phyloP scores from a whole-genome alignment of 179 eudicot species.

The Camellia oleifera region DNA sequence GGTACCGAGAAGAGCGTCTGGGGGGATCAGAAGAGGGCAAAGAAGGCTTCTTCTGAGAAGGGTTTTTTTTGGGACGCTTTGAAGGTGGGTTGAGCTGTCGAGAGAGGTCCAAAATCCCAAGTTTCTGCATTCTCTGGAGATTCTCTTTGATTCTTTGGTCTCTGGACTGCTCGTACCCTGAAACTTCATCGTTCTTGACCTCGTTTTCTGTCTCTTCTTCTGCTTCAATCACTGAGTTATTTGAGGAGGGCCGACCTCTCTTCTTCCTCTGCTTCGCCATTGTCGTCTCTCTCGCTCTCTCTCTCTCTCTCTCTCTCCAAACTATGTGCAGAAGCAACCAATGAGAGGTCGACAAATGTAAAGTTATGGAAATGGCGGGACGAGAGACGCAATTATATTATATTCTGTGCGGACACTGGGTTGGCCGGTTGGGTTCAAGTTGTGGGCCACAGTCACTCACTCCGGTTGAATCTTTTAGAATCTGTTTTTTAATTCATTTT shows the following conservation, averaged over 20 bases:
- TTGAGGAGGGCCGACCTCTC: neutral
- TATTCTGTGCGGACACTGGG: no score
- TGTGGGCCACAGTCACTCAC: no score
- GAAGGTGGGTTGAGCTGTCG: constrained; percentile 23
- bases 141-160: constrained; percentile 62
- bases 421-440: no score
- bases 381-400: no score
- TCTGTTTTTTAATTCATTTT: no score
- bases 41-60: constrained; percentile 16
- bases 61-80: neutral
- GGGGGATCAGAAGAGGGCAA: constrained; percentile 16
- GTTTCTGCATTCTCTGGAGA: constrained; percentile 47
- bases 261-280: neutral
- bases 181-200: constrained; percentile 8
- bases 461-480: no score
- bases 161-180: constrained; percentile 49
- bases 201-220: constrained; percentile 6
- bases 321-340: no score
- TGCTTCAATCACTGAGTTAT: neutral
- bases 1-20: constrained; percentile 48
- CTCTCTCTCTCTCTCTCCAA: neutral
- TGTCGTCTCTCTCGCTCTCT: neutral
- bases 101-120: constrained; percentile 54
- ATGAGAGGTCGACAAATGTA: no score
- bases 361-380: no score